Evolutionary conservation across 1,139 yeast genomes (phyloP).

Genomic region (Pichia sp.): DNA sequence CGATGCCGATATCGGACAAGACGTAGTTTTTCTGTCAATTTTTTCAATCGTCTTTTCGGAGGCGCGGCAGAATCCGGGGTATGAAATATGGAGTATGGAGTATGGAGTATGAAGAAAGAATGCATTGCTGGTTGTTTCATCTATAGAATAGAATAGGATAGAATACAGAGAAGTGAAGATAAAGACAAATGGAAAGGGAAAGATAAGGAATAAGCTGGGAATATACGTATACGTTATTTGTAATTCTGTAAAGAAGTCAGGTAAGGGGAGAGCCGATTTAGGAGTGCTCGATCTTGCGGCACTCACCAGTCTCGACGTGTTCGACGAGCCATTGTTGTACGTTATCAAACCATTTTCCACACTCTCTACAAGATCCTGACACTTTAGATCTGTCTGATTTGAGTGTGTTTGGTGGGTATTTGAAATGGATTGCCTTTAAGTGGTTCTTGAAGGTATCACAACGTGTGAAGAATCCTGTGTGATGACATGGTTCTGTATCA

Average conservation of each 20-base stretch:
- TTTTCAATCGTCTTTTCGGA: no score
- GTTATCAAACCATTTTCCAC: constrained; percentile 54
- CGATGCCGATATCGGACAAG: no score
- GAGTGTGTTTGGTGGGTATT: constrained; percentile 80
- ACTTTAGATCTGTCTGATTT: constrained; percentile 67
- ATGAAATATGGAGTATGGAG: no score
- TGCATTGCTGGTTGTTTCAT: no score
- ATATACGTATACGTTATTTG: no score
- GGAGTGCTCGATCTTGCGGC: constrained; percentile 33
- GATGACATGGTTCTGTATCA: constrained; percentile 48
- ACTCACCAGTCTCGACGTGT: constrained; percentile 58
- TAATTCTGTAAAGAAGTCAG: no score
- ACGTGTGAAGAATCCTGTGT: constrained; percentile 75
- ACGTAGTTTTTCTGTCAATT: no score
- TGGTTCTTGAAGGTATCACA: constrained; percentile 93
- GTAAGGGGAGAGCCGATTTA: no score
- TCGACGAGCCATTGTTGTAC: constrained; percentile 74
- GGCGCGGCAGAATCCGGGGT: no score
- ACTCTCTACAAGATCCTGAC: constrained; percentile 69
- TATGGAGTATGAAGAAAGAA: no score
- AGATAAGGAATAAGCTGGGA: not conserved
- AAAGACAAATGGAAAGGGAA: not conserved
- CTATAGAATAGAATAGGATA: no score
- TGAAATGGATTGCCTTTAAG: constrained; percentile 81
- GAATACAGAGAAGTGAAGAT: no score